Evolutionary conservation across 768 basidiomycete species (phyloP), one percentile per base, ranked within the genome.

Genomic region (Lactifluus piperatus): DNA sequence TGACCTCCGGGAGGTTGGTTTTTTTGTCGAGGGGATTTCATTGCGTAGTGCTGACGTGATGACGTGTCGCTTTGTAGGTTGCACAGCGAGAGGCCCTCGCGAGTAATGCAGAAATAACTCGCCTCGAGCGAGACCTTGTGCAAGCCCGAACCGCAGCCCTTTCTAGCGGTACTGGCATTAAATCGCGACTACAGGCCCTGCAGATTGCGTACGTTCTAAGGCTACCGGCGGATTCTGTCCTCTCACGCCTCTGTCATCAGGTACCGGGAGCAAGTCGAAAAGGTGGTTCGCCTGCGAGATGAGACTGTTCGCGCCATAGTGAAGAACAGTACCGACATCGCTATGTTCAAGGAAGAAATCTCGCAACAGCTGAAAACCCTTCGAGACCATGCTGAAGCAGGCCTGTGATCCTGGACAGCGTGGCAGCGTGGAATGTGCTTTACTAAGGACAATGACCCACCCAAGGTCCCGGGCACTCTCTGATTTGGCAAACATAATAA

Each of bases 251-350:
- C 54, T 47, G 30, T 52, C 8, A 29, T 43, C 67, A 91, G 89
- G 51, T 87, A 89, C 68, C 81, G 82, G 63, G 89, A 91, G 67
- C 88, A 91, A 66, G 72, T 87, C 13, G 87, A 88, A 60, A 88
- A 86, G 66, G 81, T 87, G 22, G 78, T 80, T 48, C 80, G 87
- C 50, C 68, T 91, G 29, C 85, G 82, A 64, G 88, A 92, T 55
- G 88, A 90, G 65, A 90, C 87, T 0, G 80, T 88, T 46, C 82
- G 87, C 0, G 85, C 85, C 18, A 88, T 92, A 60, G 80, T 88
- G 58, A 91, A 90, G 76, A 90, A 85, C 70, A 86, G 86, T 66
- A 87, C 86, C 62, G 90, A 91, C 62, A 88, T 91, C 36, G 86
- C 83, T 16, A 78, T 82, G 66, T 91, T 91, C 76, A 90, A 90